Conservation (phyloP, 495 filamentous ascomycete species). For the Hypoxylon trugodes region DNA sequence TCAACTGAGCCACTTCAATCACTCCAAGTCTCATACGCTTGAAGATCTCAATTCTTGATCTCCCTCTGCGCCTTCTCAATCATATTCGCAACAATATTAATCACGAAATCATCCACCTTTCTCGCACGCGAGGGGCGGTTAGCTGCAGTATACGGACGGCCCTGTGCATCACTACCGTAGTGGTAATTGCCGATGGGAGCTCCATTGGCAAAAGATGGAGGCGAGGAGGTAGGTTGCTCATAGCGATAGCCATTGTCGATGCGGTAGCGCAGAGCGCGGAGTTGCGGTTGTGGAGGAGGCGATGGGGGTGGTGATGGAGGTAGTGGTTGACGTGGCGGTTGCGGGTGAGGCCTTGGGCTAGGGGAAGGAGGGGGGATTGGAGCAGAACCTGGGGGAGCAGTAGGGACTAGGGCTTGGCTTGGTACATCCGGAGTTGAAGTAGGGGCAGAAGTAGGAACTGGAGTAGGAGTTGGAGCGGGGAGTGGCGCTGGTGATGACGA, state of each 20-base stretch:
- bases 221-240: too few species aligned
- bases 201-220: too few species aligned
- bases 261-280: slow-evolving; percentile 19
- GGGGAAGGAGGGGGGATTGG: too few species aligned
- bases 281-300: not conserved
- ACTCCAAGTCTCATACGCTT: not conserved
- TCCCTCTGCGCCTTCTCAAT: slow-evolving; percentile 35
- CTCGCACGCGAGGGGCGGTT: too few species aligned
- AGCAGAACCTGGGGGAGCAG: too few species aligned
- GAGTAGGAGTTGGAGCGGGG: not conserved
- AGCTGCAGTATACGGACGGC: not conserved
- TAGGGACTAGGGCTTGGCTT: too few species aligned
- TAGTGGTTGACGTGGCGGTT: too few species aligned
- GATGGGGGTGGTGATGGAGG: not conserved
- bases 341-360: too few species aligned
- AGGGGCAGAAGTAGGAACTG: not conserved
- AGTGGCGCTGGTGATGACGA: not conserved
- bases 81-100: slow-evolving; percentile 38
- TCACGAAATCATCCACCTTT: slow-evolving; percentile 22
- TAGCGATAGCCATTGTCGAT: not conserved
- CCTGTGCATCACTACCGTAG: not conserved
- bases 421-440: too few species aligned
- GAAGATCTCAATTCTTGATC: slow-evolving; percentile 13
- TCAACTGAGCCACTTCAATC: too few species aligned
- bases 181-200: not conserved